phyloP scores from a whole-genome alignment of 257 asterid species.

The Euphrasia confusa region DNA sequence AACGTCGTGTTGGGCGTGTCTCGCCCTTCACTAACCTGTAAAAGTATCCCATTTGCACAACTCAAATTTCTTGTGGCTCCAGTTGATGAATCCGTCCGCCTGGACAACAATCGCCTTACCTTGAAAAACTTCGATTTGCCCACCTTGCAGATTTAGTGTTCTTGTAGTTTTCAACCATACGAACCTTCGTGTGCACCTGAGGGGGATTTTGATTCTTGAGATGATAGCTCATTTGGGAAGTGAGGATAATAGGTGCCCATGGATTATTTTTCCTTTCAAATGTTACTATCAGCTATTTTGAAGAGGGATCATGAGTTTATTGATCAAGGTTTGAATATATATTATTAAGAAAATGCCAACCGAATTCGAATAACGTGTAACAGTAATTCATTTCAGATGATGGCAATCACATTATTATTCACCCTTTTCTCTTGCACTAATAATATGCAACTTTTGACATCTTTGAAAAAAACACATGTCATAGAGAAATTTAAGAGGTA shows the following conservation, averaged over 20 bases:
- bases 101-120: background rate
- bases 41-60: constrained; percentile 12
- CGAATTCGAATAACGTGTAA: too few relatives aligned
- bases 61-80: background rate
- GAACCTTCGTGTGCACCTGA: background rate
- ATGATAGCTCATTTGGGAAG: background rate
- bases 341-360: background rate
- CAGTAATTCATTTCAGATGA: too few relatives aligned
- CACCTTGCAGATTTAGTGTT: background rate
- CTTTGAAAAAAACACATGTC: too few relatives aligned
- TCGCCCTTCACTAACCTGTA: background rate
- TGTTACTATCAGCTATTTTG: background rate
- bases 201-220: background rate
- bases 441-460: too few relatives aligned
- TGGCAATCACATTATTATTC: background rate
- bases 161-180: background rate
- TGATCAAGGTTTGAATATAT: background rate
- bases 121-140: background rate
- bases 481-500: background rate
- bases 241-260: background rate
- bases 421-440: too few relatives aligned
- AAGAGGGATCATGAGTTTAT: background rate
- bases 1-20: background rate
- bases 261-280: background rate
- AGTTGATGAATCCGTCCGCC: background rate